Evolutionary conservation across 495 filamentous ascomycete genomes (phyloP).

Genomic region (Aspergillus panamensis): DNA sequence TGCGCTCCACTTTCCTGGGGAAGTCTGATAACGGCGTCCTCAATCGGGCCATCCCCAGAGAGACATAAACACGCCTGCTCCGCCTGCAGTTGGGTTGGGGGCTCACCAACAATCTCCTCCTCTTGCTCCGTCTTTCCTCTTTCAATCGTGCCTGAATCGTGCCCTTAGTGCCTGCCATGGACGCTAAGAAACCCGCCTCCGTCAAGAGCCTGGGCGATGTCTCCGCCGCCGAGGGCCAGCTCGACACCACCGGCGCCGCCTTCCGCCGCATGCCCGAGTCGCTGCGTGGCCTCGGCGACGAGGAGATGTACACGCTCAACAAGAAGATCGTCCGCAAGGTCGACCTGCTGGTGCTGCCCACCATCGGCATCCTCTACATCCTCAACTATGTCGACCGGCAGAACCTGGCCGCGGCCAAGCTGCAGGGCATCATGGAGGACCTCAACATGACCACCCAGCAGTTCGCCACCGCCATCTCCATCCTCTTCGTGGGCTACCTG

Average conservation of each 20-base stretch:
- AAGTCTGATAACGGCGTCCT: neutral
- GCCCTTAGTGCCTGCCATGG: slow-evolving; percentile 11
- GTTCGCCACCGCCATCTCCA: slow-evolving; percentile 31
- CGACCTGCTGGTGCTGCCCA: slow-evolving; percentile 36
- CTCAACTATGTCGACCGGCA: slow-evolving; percentile 41
- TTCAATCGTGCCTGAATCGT: neutral
- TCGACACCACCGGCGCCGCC: slow-evolving; percentile 25
- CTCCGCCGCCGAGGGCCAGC: slow-evolving; percentile 33
- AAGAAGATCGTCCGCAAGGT: slow-evolving; percentile 42
- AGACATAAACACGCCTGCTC: no score
- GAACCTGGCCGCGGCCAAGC: slow-evolving; percentile 28
- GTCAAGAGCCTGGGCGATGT: slow-evolving; percentile 23
- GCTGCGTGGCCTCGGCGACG: slow-evolving; percentile 25
- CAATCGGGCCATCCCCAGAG: neutral
- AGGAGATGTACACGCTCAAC: slow-evolving; percentile 29
- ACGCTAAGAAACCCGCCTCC: slow-evolving; percentile 24
- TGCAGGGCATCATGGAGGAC: slow-evolving; percentile 31
- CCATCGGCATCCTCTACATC: slow-evolving; percentile 38
- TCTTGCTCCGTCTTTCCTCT: neutral
- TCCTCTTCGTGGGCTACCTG: slow-evolving; percentile 45
- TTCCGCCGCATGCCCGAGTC: slow-evolving; percentile 30
- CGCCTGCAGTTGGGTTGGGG: no score
- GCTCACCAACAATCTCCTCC: no score
- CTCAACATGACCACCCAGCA: slow-evolving; percentile 28
- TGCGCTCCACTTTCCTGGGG: neutral